These are phyloP conservation scores for Candida railenensis DNA, from an alignment of 805 yeast species.

Conservation along the genomic window DNA sequence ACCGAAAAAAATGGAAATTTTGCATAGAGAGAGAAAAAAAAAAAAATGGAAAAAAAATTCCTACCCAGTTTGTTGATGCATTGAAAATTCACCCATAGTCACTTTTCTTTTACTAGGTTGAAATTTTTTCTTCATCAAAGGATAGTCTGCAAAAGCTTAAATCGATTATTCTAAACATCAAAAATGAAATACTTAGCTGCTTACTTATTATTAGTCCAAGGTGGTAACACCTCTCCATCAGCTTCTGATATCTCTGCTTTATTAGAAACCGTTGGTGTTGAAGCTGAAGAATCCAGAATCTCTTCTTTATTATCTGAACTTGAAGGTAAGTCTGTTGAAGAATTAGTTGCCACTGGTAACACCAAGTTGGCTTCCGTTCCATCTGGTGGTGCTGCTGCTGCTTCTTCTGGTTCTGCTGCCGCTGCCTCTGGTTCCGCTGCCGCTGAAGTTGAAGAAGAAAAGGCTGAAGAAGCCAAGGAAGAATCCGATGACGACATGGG, in stretches of 20 bases:
- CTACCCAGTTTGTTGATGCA: neutral
- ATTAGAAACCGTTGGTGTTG: conserved; percentile 93
- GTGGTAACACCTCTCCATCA: conserved; percentile 93
- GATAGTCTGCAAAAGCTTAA: conserved; percentile 82
- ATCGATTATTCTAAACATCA: conserved; percentile 63
- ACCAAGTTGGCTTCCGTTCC: conserved; percentile 97
- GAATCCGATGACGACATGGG: conserved; percentile 87
- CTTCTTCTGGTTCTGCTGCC: conserved; percentile 69
- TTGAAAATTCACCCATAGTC: neutral
- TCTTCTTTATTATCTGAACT: conserved; percentile 76
- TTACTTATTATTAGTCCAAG: conserved; percentile 95
- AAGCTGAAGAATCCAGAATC: conserved; percentile 87
- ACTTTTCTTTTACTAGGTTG: conserved; percentile 5
- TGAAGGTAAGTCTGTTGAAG: conserved; percentile 90
- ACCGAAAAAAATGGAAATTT: neutral
- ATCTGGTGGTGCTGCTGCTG: conserved; percentile 94
- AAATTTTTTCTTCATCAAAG: conserved; percentile 43
- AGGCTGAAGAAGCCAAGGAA: conserved; percentile 59
- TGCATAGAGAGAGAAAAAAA: neutral
- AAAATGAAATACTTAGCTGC: conserved; percentile 97
- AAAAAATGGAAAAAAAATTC: neutral
- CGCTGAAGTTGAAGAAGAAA: conserved; percentile 70
- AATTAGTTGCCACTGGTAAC: conserved; percentile 92
- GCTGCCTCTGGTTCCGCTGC: conserved; percentile 70
- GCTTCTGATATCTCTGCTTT: conserved; percentile 87